Conservation (phyloP, 768 basidiomycete species). For the Inosperma sp. region DNA sequence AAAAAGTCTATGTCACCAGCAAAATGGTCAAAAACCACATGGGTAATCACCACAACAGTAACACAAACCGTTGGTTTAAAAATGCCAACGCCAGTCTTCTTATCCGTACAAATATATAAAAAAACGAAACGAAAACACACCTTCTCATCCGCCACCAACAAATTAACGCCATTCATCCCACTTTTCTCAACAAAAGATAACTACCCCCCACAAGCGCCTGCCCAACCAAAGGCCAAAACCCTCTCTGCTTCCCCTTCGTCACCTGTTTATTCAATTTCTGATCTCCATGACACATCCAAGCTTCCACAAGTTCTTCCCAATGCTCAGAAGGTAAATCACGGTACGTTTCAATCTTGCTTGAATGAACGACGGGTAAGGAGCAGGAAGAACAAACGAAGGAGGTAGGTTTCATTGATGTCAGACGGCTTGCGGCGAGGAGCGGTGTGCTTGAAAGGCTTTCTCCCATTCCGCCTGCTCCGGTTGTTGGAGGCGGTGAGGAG, state of each 20-base stretch:
- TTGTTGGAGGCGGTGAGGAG: conserved; percentile 14
- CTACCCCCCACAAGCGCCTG: conserved; percentile 87
- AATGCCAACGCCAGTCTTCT: conserved; percentile 88
- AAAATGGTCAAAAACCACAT: background rate
- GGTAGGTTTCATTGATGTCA: conserved; percentile 49
- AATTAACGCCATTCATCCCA: conserved; percentile 48
- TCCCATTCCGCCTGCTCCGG: conserved; percentile 20
- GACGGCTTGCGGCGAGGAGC: conserved; percentile 67
- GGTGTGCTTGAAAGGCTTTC: conserved; percentile 35
- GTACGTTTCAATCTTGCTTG: conserved; percentile 48
- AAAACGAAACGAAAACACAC: conserved; percentile 50
- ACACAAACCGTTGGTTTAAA: conserved; percentile 66
- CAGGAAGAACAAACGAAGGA: conserved; percentile 78
- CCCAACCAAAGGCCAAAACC: conserved; percentile 72
- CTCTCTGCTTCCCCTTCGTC: conserved; percentile 49
- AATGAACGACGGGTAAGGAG: conserved; percentile 67
- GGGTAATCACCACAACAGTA: conserved; percentile 14
- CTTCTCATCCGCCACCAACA: conserved; percentile 39
- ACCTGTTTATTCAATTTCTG: conserved; percentile 76
- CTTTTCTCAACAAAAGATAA: conserved; percentile 70
- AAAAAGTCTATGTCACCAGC: conserved; percentile 20
- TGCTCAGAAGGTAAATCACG: conserved; percentile 92
- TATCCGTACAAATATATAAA: conserved; percentile 53
- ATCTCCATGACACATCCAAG: conserved; percentile 97
- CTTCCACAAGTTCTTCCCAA: conserved; percentile 95